Percentiles rank a stretch among this genome's conserved stretches.
Evolutionary conservation across 31 red algal species (phyloP).

Genomic region (Endocladia muricata): DNA sequence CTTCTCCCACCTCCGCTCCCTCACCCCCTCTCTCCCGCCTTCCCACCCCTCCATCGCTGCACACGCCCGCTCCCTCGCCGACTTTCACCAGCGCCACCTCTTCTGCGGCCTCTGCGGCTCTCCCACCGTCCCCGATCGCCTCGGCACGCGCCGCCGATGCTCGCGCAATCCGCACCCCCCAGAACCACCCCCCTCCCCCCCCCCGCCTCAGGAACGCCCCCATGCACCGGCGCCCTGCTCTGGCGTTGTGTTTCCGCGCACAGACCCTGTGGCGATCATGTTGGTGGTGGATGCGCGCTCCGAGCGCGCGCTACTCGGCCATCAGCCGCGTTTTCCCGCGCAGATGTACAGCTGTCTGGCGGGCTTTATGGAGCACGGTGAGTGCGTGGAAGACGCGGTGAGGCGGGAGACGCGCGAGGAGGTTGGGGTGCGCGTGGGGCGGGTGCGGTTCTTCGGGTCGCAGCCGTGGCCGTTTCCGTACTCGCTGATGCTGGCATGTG

Average conservation of each 20-base stretch:
- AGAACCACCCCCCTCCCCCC: background rate
- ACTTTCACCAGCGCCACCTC: constrained; percentile 46
- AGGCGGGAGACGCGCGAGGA: constrained; percentile 84
- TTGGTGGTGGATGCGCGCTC: constrained; percentile 42
- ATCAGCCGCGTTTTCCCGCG: constrained; percentile 43
- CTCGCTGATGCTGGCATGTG: constrained; percentile 69
- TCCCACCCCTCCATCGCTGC: constrained; percentile 42
- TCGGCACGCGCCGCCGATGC: constrained; percentile 44
- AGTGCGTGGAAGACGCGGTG: constrained; percentile 88
- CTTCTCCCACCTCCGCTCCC: constrained; percentile 15
- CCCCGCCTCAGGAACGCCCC: background rate
- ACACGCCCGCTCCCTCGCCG: constrained; percentile 58
- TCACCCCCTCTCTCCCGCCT: background rate
- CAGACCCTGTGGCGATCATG: constrained; percentile 92
- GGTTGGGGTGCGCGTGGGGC: constrained; percentile 49
- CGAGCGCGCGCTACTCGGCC: constrained; percentile 53
- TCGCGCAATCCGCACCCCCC: background rate
- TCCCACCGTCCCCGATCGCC: constrained; percentile 27
- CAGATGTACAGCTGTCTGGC: constrained; percentile 78
- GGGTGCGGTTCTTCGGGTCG: constrained; percentile 61
- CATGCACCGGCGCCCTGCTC: background rate
- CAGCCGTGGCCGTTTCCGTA: constrained; percentile 97
- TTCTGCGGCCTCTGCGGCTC: constrained; percentile 70
- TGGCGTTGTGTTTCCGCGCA: constrained; percentile 79
- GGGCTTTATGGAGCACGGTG: constrained; percentile 94